These are phyloP conservation scores for Darksidea phi DNA, from an alignment of 495 filamentous ascomycete species.

Conservation along the genomic window DNA sequence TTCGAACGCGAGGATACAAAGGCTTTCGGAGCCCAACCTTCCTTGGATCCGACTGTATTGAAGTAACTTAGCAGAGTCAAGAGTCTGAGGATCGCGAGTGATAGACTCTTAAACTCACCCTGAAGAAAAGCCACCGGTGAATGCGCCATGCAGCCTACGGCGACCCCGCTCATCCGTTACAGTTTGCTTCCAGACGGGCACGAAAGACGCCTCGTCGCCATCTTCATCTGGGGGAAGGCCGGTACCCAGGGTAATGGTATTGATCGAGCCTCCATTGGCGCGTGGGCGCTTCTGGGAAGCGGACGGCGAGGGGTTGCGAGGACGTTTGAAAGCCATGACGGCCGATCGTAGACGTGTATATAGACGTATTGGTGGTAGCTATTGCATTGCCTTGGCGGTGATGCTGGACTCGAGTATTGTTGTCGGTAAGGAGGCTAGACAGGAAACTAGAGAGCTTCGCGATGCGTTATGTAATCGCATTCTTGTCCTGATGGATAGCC, in stretches of 20 bases:
- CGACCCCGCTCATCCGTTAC: constrained; percentile 89
- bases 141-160: constrained; percentile 91
- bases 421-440: too few relatives aligned
- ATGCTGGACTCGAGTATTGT: too few relatives aligned
- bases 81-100: background rate
- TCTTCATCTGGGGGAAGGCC: constrained; percentile 73
- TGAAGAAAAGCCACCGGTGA: constrained; percentile 94
- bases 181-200: constrained; percentile 96
- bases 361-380: background rate
- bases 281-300: constrained; percentile 40
- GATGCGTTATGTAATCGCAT: too few relatives aligned
- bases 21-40: constrained; percentile 90
- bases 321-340: constrained; percentile 69
- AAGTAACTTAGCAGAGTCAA: constrained; percentile 67
- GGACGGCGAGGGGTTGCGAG: constrained; percentile 68
- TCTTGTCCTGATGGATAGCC: too few relatives aligned
- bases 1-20: constrained; percentile 89
- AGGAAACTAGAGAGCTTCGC: too few relatives aligned
- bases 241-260: constrained; percentile 55
- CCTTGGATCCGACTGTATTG: constrained; percentile 96
- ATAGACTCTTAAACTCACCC: constrained; percentile 58
- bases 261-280: constrained; percentile 39
- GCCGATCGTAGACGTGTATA: background rate
- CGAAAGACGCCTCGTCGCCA: constrained; percentile 90
- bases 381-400: background rate